These are phyloP conservation scores for Neobulgaria alba DNA, from an alignment of 2,329 filamentous ascomycete genomes.

Conservation along the genomic window DNA sequence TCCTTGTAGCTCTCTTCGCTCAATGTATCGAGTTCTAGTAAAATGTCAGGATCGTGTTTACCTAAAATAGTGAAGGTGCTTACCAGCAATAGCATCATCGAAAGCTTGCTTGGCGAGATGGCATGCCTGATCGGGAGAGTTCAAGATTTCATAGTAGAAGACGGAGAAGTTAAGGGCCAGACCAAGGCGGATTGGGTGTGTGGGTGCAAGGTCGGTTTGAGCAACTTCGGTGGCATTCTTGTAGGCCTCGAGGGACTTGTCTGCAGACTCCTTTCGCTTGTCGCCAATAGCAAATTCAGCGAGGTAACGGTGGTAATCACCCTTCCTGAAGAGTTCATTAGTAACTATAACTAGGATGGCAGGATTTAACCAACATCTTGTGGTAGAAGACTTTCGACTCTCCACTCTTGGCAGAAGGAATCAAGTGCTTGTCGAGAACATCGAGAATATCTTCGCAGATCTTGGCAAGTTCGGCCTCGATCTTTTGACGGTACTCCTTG, in stretches of 20 bases:
- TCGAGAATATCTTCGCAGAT: conserved; percentile 97
- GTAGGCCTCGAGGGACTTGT: conserved; percentile 94
- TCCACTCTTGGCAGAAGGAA: conserved; percentile 86
- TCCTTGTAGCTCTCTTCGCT: conserved; percentile 98
- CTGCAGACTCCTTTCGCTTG: conserved; percentile 89
- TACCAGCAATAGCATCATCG: conserved; percentile 88
- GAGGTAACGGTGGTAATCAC: conserved; percentile 98
- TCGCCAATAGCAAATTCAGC: conserved; percentile 94
- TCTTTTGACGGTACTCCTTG: conserved; percentile 98
- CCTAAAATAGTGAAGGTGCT: conserved; percentile 24
- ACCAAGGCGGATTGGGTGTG: conserved; percentile 87
- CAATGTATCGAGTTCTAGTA: conserved; percentile 75
- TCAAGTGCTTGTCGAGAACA: conserved; percentile 87
- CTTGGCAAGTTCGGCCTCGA: conserved; percentile 91
- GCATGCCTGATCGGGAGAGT: conserved; percentile 96
- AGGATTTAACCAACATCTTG: conserved; percentile 69
- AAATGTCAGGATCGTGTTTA: conserved; percentile 5
- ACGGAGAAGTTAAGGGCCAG: conserved; percentile 94
- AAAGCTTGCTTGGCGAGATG: conserved; percentile 95
- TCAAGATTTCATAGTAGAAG: conserved; percentile 99
- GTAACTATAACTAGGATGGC: conserved; percentile 5
- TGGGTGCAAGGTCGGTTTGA: conserved; percentile 79
- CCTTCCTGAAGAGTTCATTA: conserved; percentile 62
- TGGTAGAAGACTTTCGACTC: conserved; percentile 99
- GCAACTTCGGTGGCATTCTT: conserved; percentile 88